phyloP scores from a whole-genome alignment of 768 basidiomycete species.

The Baorangia bicolor region DNA sequence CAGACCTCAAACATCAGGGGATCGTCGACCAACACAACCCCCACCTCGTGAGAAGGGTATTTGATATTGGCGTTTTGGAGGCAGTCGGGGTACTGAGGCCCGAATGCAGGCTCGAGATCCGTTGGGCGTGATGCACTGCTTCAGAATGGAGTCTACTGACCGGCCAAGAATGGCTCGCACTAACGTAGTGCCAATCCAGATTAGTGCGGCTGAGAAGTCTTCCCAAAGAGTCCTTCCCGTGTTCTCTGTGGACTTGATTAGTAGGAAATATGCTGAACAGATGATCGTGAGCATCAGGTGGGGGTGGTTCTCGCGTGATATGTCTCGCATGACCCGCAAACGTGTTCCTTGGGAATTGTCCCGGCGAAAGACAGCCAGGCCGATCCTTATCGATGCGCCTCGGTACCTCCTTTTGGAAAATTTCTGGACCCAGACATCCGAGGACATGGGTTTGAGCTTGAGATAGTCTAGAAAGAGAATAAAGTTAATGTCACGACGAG shows the following conservation, averaged over 20 bases:
- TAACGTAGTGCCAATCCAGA: conserved; percentile 23
- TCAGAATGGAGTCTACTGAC: conserved; percentile 12
- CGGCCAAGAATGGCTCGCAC: conserved; percentile 20
- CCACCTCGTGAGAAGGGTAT: conserved; percentile 12
- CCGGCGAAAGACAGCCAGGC: conserved; percentile 9
- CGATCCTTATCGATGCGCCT: conserved; percentile 34
- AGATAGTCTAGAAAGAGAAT: conserved; percentile 16
- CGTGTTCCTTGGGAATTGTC: conserved; percentile 9
- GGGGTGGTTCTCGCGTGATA: conserved; percentile 17
- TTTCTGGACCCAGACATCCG: conserved; percentile 12
- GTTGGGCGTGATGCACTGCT: conserved; percentile 10
- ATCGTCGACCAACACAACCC: conserved; percentile 16
- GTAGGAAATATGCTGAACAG: conserved; percentile 9
- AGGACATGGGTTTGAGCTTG: conserved; percentile 14
- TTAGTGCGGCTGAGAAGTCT: conserved; percentile 26
- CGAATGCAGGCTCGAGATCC: conserved; percentile 22
- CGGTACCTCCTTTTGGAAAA: conserved; percentile 18
- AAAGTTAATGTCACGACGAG: conserved; percentile 15
- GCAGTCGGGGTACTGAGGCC: conserved; percentile 23
- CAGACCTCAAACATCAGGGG: conserved; percentile 6
- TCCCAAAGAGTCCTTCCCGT: conserved; percentile 10
- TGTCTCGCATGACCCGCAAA: conserved; percentile 13
- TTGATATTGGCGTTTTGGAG: conserved; percentile 20
- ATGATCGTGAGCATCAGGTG: conserved; percentile 24
- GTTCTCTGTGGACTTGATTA: conserved; percentile 4